These are phyloP conservation scores for Aureobasidium namibiae DNA, from an alignment of 2,329 filamentous ascomycete genomes.

Conservation along the genomic window DNA sequence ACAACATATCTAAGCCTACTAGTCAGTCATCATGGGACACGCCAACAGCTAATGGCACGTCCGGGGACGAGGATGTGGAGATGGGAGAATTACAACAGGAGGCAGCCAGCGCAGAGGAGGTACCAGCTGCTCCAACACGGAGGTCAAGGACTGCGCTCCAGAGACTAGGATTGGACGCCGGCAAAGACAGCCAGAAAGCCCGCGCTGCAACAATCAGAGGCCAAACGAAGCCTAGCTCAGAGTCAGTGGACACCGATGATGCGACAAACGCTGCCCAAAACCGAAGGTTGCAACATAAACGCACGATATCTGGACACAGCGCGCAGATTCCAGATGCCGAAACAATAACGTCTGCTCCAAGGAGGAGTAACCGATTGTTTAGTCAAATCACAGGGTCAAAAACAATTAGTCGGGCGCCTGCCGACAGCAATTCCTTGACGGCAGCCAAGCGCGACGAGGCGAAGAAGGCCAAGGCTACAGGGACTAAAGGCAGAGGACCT, in stretches of 20 bases:
- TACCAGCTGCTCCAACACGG: conserved; percentile 40
- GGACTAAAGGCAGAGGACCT: conserved; percentile 56
- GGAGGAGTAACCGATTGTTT: conserved; percentile 42
- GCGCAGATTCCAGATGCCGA: conserved; percentile 25
- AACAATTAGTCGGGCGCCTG: conserved; percentile 45
- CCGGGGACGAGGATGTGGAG: conserved; percentile 35
- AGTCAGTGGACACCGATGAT: conserved; percentile 29
- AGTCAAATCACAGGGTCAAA: conserved; percentile 50
- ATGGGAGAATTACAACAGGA: conserved; percentile 23
- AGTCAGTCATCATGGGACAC: conserved; percentile 32
- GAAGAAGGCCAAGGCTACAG: conserved; percentile 75
- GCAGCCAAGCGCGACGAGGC: conserved; percentile 44
- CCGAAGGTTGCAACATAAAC: conserved; percentile 51
- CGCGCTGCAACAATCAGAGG: conserved; percentile 32
- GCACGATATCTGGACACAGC: conserved; percentile 80
- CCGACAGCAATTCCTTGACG: background rate
- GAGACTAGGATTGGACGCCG: conserved; percentile 22
- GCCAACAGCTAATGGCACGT: conserved; percentile 36
- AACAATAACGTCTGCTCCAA: conserved; percentile 34
- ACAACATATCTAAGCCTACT: conserved; percentile 1
- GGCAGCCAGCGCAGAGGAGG: conserved; percentile 27
- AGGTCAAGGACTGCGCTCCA: conserved; percentile 27
- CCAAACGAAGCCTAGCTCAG: conserved; percentile 32
- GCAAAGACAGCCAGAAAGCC: conserved; percentile 30
- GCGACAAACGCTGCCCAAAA: conserved; percentile 7